Evolutionary conservation across 257 asterid species (phyloP).

Genomic region (Verbena officinalis): DNA sequence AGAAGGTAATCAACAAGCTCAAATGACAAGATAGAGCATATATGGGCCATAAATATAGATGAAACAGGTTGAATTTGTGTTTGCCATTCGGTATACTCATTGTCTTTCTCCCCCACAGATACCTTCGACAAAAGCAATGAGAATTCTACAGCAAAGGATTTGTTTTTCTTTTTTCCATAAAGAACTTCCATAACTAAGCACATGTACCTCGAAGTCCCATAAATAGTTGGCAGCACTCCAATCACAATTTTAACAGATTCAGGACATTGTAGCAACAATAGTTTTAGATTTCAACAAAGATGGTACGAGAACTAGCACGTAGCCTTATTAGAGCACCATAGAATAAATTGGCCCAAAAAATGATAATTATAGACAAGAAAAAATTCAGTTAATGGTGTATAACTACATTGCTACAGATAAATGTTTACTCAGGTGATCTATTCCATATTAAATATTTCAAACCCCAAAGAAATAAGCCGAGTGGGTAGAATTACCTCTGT

Average conservation of each 20-base stretch:
- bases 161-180: not conserved
- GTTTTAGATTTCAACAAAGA: not conserved
- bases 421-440: not conserved
- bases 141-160: not conserved
- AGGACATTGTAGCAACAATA: not conserved
- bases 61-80: not conserved
- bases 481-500: constrained; percentile 46
- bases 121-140: not conserved
- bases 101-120: not conserved
- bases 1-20: not conserved
- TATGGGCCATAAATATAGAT: not conserved
- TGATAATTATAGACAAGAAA: not conserved
- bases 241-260: not conserved
- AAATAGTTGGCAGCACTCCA: not conserved
- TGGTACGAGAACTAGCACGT: not conserved
- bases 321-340: not conserved
- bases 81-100: no score
- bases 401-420: not conserved
- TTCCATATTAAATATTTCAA: not conserved
- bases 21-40: not conserved
- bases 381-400: no score
- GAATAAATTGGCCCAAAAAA: not conserved
- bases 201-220: no score
- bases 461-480: not conserved
- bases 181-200: not conserved